Percentiles rank a stretch among this genome's conserved stretches.
These are phyloP conservation scores for Urostyla sp. DNA, from an alignment of 73 alveolate species.

Conservation along the genomic window DNA sequence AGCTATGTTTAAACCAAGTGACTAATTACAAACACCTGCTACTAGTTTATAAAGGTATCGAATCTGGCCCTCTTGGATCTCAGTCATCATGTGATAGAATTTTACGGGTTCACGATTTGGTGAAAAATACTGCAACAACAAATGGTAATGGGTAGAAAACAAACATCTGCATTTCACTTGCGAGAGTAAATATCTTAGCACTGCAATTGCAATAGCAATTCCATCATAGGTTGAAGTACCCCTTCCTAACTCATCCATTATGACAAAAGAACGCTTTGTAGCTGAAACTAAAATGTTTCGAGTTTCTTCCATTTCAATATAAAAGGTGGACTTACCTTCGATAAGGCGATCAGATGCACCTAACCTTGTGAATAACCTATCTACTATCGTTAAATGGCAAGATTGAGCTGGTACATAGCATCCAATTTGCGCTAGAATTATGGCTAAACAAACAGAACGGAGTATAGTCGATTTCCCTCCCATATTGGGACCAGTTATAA, in stretches of 20 bases:
- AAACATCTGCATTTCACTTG: slow-evolving; percentile 73
- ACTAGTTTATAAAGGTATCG: slow-evolving; percentile 86
- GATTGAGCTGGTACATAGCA: slow-evolving; percentile 92
- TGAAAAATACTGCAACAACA: slow-evolving; percentile 83
- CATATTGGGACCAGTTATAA: slow-evolving; percentile 94
- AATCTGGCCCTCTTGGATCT: slow-evolving; percentile 72
- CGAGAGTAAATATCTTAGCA: slow-evolving; percentile 73
- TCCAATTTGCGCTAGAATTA: slow-evolving; percentile 90
- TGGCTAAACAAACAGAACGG: slow-evolving; percentile 83
- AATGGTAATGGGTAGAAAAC: slow-evolving; percentile 92
- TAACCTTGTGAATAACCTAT: slow-evolving; percentile 88
- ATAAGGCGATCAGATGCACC: slow-evolving; percentile 89
- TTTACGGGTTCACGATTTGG: slow-evolving; percentile 51
- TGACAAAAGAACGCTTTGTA: slow-evolving; percentile 75
- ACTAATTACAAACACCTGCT: slow-evolving; percentile 85
- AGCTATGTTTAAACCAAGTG: slow-evolving; percentile 90
- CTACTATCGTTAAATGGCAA: slow-evolving; percentile 80
- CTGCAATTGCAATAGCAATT: slow-evolving; percentile 88
- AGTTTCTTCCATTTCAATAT: slow-evolving; percentile 94
- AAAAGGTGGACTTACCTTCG: slow-evolving; percentile 88
- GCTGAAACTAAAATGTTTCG: slow-evolving; percentile 79
- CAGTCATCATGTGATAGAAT: slow-evolving; percentile 84
- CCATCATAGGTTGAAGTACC: slow-evolving; percentile 95
- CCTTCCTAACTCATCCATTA: slow-evolving; percentile 95
- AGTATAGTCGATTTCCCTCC: slow-evolving; percentile 93